These are phyloP conservation scores for Solanum pinnatisectum DNA, from an alignment of 257 asterid genomes.

Conservation along the genomic window DNA sequence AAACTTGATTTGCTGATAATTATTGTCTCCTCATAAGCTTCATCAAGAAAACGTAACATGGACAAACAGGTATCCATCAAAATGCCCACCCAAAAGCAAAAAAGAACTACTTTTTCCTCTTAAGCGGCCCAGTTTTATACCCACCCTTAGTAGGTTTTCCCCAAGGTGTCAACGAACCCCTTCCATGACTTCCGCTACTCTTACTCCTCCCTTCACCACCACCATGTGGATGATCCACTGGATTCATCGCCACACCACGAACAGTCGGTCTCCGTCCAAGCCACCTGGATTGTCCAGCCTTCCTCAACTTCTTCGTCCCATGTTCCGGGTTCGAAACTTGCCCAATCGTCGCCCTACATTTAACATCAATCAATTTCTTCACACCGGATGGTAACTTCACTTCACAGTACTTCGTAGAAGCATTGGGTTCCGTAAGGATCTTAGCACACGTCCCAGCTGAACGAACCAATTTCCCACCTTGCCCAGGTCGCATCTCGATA, in stretches of 20 bases:
- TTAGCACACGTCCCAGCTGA: conserved; percentile 65
- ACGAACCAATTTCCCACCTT: conserved; percentile 70
- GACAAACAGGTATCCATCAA: neutral
- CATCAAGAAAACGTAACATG: neutral
- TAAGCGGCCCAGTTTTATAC: conserved; percentile 66
- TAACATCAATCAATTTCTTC: conserved; percentile 53
- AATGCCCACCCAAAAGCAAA: neutral
- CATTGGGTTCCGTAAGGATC: conserved; percentile 69
- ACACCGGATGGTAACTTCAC: conserved; percentile 63
- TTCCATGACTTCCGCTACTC: conserved; percentile 72
- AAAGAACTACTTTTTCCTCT: conserved; percentile 37
- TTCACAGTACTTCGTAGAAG: conserved; percentile 56
- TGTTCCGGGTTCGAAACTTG: conserved; percentile 51
- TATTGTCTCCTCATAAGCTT: neutral
- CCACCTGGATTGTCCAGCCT: conserved; percentile 87
- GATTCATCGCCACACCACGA: conserved; percentile 94
- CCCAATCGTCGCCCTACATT: conserved; percentile 66
- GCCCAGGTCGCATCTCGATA: conserved; percentile 89
- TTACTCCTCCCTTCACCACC: conserved; percentile 95
- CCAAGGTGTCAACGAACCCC: conserved; percentile 64
- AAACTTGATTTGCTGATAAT: neutral
- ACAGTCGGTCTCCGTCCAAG: conserved; percentile 66
- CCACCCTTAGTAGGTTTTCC: conserved; percentile 87
- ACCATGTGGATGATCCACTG: conserved; percentile 81
- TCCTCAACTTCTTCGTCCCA: conserved; percentile 51